Evolutionary conservation across 164 flowering plant species (phyloP).

Genomic region (Annona cherimola): DNA sequence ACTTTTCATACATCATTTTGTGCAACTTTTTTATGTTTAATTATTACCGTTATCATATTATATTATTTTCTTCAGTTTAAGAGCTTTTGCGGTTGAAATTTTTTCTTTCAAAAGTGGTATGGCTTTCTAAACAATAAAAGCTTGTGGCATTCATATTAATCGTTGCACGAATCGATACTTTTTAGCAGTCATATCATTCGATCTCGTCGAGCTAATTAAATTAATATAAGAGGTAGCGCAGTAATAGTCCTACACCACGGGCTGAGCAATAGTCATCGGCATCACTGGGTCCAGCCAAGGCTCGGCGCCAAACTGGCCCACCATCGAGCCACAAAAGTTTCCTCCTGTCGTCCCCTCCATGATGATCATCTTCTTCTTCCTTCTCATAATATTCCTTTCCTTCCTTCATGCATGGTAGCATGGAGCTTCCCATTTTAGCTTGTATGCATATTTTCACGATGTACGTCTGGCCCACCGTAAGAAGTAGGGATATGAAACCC

Average conservation of each 20-base stretch:
- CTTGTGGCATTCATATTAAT: too few relatives aligned
- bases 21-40: too few relatives aligned
- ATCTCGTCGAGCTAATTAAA: background rate
- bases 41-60: too few relatives aligned
- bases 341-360: constrained; percentile 16
- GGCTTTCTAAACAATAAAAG: too few relatives aligned
- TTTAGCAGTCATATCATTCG: background rate
- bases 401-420: constrained; percentile 54
- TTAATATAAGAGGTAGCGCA: background rate
- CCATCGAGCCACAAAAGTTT: constrained; percentile 33
- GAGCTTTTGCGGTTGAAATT: too few relatives aligned
- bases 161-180: background rate
- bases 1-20: too few relatives aligned
- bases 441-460: constrained; percentile 51
- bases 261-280: constrained; percentile 24
- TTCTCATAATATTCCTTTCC: background rate
- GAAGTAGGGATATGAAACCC: constrained; percentile 64
- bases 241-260: constrained; percentile 20
- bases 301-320: constrained; percentile 35
- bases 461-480: constrained; percentile 40
- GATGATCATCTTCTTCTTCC: background rate
- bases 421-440: constrained; percentile 19
- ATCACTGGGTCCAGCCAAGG: constrained; percentile 33
- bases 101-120: too few relatives aligned
- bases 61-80: too few relatives aligned